Evolutionary conservation across 805 yeast genomes (phyloP), one percentile per base, ranked within the genome.

Genomic region (Kurtzmaniella fragi): DNA sequence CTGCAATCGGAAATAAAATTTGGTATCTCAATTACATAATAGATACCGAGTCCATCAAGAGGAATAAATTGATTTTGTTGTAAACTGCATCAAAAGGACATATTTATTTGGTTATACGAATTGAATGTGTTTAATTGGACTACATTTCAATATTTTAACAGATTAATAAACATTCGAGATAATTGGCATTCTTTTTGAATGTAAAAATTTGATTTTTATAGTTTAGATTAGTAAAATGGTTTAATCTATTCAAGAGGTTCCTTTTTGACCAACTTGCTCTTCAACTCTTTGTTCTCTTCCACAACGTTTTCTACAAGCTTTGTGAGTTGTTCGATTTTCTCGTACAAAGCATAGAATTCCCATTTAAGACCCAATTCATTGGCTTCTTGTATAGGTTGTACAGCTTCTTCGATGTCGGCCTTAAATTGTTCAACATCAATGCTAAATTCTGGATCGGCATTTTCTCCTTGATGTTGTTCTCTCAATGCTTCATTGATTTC

Each of bases 371-470:
- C 84, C 5, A 61, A 58, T 15, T 61, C 59, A 41, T 65, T 70
- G 28, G 85, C 86, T 38, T 68, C 61, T 17, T 66, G 67, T 4
- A 82, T 78, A 2, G 85, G 85, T 37, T 85, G 86, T 5, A 72
- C 75, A 4, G 70, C 67, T 5, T 56, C 47, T 9, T 70, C 69
- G 17, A 85, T 74, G 20, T 70, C 70, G 11, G 53, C 47, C 16
- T 63, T 67, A 80, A 89, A 87, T 14, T 61, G 51, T 5, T 52
- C 48, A 31, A 70, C 65, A 30, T 73, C 67, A 7, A 75, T 73
- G n/a, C 69, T 56, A 53, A 85, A 84, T 42, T 77, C 77, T 0
- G 88, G 86, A 56, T 87, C 95, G 30, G 68, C 73, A 6, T 56
- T 54, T 53, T 85, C 93, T 1, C 89, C 90, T 23, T 70, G 66